Percentiles rank a stretch among this genome's conserved stretches.
phyloP scores from a whole-genome alignment of 2,329 filamentous ascomycete genomes.

The Ophiostoma australiae region DNA sequence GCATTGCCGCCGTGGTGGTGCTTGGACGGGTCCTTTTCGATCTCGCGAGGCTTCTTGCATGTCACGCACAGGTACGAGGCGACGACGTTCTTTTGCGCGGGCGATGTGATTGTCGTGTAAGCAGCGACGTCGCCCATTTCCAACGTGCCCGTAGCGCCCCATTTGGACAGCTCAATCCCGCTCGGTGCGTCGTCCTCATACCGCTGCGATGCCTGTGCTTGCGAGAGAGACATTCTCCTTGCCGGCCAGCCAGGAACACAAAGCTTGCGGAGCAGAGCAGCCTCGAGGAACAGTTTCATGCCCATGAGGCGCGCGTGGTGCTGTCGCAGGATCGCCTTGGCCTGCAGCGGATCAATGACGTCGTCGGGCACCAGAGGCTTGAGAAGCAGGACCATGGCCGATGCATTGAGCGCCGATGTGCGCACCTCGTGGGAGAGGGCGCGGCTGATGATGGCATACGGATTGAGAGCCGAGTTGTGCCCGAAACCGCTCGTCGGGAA shows the following conservation, averaged over 20 bases:
- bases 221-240: neutral
- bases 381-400: conserved; percentile 57
- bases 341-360: conserved; percentile 53
- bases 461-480: conserved; percentile 45
- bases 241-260: conserved; percentile 54
- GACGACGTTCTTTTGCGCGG: conserved; percentile 52
- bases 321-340: conserved; percentile 52
- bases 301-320: conserved; percentile 56
- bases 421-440: conserved; percentile 53
- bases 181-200: neutral
- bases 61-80: conserved; percentile 51
- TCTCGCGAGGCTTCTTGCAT: conserved; percentile 54
- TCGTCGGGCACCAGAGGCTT: conserved; percentile 51
- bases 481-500: conserved; percentile 1
- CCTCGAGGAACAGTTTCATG: conserved; percentile 57
- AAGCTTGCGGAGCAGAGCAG: conserved; percentile 56
- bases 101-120: conserved; percentile 45
- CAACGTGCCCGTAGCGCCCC: conserved; percentile 49
- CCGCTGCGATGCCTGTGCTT: neutral
- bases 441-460: conserved; percentile 49
- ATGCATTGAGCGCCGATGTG: conserved; percentile 54
- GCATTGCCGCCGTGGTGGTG: neutral
- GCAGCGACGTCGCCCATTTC: neutral
- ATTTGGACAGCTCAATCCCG: conserved; percentile 42
- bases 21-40: conserved; percentile 38